phyloP scores from a whole-genome alignment of 352 stramenopile genomes.

The Thalassiosira livingstoniorum region DNA sequence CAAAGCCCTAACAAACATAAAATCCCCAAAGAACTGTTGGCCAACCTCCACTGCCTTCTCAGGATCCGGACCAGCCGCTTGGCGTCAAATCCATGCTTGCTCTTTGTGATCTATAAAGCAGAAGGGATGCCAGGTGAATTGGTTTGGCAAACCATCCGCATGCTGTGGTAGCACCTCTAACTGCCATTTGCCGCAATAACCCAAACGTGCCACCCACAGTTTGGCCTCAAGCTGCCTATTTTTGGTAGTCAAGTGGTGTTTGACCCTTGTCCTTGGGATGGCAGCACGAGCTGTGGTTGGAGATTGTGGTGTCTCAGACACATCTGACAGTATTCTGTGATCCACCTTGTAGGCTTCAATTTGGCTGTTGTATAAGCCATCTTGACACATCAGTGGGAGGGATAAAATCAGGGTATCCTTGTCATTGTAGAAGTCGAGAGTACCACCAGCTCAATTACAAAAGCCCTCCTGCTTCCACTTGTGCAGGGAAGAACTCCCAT shows the following conservation, averaged over 20 bases:
- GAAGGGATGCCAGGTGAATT: background rate
- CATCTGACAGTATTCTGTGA: too few species aligned
- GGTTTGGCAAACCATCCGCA: background rate
- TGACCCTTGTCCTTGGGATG: background rate
- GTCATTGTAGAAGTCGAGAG: background rate
- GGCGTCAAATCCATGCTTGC: conserved; percentile 9
- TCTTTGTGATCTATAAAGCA: conserved; percentile 3
- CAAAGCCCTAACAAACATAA: conserved; percentile 28
- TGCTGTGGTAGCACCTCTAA: background rate
- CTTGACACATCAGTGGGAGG: background rate
- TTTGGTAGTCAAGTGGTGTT: background rate
- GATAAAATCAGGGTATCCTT: background rate
- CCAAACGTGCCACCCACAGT: background rate
- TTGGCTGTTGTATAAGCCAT: background rate
- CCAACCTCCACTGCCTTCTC: background rate
- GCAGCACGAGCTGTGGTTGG: background rate
- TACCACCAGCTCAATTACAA: background rate
- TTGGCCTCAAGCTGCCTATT: background rate
- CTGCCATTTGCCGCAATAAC: background rate
- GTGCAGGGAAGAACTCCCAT: background rate
- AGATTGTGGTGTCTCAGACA: too few species aligned
- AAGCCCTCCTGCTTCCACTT: background rate
- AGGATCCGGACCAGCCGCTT: background rate
- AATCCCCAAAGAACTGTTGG: conserved; percentile 32
- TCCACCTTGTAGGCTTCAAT: background rate